These are phyloP conservation scores for Nicotiana tabacum DNA, from an alignment of 257 asterid species.

Conservation along the genomic window DNA sequence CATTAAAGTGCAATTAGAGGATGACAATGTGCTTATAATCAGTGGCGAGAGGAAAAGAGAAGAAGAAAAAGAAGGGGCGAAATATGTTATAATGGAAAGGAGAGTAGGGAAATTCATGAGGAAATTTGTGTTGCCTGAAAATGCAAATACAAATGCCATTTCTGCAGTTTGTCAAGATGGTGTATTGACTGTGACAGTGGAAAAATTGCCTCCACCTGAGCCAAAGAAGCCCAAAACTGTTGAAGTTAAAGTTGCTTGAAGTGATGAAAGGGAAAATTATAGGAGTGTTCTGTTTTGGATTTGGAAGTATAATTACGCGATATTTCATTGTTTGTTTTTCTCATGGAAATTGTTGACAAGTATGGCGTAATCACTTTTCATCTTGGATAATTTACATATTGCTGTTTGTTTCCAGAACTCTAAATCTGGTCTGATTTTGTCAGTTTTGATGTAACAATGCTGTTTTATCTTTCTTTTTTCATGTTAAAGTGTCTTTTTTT, in stretches of 20 bases:
- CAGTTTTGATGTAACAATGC: too few relatives aligned
- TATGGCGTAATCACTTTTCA: too few relatives aligned
- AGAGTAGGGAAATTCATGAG: constrained; percentile 39
- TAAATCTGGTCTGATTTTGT: too few relatives aligned
- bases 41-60: constrained; percentile 45
- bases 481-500: too few relatives aligned
- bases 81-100: constrained; percentile 43
- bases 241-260: constrained; percentile 33
- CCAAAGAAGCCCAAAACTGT: constrained; percentile 42
- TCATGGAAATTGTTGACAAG: too few relatives aligned
- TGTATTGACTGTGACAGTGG: constrained; percentile 38
- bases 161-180: constrained; percentile 44
- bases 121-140: constrained; percentile 44
- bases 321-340: too few relatives aligned
- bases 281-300: too few relatives aligned
- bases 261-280: neutral
- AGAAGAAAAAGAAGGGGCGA: constrained; percentile 35
- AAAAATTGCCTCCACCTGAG: constrained; percentile 44
- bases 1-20: constrained; percentile 23
- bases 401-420: too few relatives aligned
- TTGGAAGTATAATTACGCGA: too few relatives aligned
- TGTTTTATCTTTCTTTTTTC: too few relatives aligned
- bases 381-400: too few relatives aligned
- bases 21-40: constrained; percentile 28
- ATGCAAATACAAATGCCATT: constrained; percentile 28